These are phyloP conservation scores for Lactarius tabidus DNA, from an alignment of 768 basidiomycete genomes.

Conservation along the genomic window DNA sequence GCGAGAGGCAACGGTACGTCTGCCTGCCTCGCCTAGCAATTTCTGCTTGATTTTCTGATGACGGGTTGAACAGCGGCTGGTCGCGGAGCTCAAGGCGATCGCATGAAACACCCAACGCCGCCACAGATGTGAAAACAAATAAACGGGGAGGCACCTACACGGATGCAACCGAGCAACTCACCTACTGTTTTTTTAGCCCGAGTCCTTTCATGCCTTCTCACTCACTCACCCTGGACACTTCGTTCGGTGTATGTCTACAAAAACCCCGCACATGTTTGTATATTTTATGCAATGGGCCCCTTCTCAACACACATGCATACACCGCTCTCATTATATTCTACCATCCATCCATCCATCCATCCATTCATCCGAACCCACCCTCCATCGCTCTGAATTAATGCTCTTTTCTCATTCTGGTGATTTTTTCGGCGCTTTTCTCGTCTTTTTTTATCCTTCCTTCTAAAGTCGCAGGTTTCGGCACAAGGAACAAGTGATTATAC, in stretches of 20 bases:
- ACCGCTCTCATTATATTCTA: constrained; percentile 8
- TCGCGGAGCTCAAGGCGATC: constrained; percentile 24
- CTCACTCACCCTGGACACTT: constrained; percentile 5
- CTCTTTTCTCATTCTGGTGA: not conserved
- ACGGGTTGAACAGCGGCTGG: constrained; percentile 18
- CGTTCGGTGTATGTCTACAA: constrained; percentile 22
- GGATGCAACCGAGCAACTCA: constrained; percentile 5
- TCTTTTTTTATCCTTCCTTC: constrained; percentile 11
- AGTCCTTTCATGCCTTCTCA: constrained; percentile 3
- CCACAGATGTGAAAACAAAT: not conserved
- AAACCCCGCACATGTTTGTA: constrained; percentile 20
- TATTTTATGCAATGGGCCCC: constrained; percentile 20
- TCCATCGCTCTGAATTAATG: constrained; percentile 10
- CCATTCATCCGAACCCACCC: not conserved
- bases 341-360: not conserved
- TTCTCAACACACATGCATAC: constrained; percentile 2
- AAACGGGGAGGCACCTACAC: not conserved
- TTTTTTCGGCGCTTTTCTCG: not conserved
- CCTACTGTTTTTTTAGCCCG: constrained; percentile 23
- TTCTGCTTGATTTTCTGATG: not conserved
- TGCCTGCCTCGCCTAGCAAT: not conserved
- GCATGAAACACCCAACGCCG: constrained; percentile 6
- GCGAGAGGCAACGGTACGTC: constrained; percentile 33
- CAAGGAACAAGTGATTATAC: constrained; percentile 4
- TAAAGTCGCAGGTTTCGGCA: constrained; percentile 20